Evolutionary conservation across 306 rosid genomes (phyloP).

Genomic region (Clitoria ternatea): DNA sequence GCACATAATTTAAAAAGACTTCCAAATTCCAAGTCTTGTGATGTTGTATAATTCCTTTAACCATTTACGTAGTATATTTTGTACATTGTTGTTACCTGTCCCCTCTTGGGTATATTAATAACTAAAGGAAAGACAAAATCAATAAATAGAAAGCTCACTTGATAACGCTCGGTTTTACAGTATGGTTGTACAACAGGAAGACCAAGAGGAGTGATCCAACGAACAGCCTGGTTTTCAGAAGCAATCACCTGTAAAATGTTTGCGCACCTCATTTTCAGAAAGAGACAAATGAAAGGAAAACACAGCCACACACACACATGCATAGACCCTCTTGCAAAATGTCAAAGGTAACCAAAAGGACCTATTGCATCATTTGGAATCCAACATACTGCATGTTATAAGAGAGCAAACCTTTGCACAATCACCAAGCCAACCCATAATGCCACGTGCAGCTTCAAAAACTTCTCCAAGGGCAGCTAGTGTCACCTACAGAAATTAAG

Average conservation of each 20-base stretch:
- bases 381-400: background rate
- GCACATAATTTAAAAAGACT: too few species aligned
- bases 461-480: slow-evolving; percentile 90
- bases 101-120: background rate
- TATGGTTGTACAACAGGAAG: slow-evolving; percentile 91
- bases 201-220: slow-evolving; percentile 90
- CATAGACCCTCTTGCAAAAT: background rate
- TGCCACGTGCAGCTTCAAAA: slow-evolving; percentile 84
- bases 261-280: background rate
- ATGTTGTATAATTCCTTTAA: too few species aligned
- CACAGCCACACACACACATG: background rate
- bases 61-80: background rate
- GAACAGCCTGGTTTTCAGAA: slow-evolving; percentile 74
- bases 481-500: slow-evolving; percentile 53
- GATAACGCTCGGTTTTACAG: slow-evolving; percentile 66
- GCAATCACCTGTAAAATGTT: slow-evolving; percentile 62
- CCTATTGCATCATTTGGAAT: background rate
- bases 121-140: background rate
- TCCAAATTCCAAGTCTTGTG: too few species aligned
- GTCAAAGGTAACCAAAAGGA: background rate
- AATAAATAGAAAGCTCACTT: slow-evolving; percentile 44
- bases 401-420: slow-evolving; percentile 65
- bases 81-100: background rate
- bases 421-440: slow-evolving; percentile 89
- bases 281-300: background rate